These are phyloP conservation scores for Clathrospora elynae DNA, from an alignment of 2,329 filamentous ascomycete genomes.

Conservation along the genomic window DNA sequence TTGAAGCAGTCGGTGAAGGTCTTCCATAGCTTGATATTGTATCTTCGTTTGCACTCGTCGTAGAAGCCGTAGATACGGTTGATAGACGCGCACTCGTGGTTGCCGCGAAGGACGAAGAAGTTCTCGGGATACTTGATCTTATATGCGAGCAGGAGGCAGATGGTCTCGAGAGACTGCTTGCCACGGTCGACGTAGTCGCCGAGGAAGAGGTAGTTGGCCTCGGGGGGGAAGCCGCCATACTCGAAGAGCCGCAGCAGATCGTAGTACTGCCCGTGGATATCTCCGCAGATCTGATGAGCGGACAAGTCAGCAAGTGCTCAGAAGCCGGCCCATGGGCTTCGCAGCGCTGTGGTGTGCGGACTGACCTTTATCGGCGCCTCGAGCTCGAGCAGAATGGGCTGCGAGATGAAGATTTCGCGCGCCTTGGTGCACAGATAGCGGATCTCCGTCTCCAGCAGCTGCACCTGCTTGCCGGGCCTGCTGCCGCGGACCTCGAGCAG, in stretches of 20 bases:
- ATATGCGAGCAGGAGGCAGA: slow-evolving; percentile 94
- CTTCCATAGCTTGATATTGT: slow-evolving; percentile 99
- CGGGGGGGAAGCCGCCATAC: slow-evolving; percentile 96
- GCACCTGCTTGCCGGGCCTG: slow-evolving; percentile 97
- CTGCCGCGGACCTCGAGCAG: slow-evolving; percentile 96
- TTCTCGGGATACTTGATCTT: slow-evolving; percentile 99
- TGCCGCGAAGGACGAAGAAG: slow-evolving; percentile 97
- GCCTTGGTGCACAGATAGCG: slow-evolving; percentile 97
- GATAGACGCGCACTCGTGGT: slow-evolving; percentile 98
- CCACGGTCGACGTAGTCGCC: slow-evolving; percentile 98
- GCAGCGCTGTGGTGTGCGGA: slow-evolving; percentile 15
- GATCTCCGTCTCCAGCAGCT: slow-evolving; percentile 94
- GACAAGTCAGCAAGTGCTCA: slow-evolving; percentile 19
- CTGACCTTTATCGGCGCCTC: slow-evolving; percentile 98
- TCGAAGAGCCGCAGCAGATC: slow-evolving; percentile 96
- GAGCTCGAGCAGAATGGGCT: slow-evolving; percentile 95
- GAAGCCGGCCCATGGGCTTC: slow-evolving; percentile 5
- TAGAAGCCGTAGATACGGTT: slow-evolving; percentile 99
- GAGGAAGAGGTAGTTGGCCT: slow-evolving; percentile 99
- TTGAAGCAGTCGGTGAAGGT: slow-evolving; percentile 99
- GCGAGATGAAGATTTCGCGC: slow-evolving; percentile 98
- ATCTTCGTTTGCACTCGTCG: slow-evolving; percentile 98
- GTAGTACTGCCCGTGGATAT: slow-evolving; percentile 99
- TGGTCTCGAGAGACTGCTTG: slow-evolving; percentile 98
- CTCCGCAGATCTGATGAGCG: slow-evolving; percentile 82